phyloP scores from a whole-genome alignment of 345 rosid genomes.

The Psidium guajava region DNA sequence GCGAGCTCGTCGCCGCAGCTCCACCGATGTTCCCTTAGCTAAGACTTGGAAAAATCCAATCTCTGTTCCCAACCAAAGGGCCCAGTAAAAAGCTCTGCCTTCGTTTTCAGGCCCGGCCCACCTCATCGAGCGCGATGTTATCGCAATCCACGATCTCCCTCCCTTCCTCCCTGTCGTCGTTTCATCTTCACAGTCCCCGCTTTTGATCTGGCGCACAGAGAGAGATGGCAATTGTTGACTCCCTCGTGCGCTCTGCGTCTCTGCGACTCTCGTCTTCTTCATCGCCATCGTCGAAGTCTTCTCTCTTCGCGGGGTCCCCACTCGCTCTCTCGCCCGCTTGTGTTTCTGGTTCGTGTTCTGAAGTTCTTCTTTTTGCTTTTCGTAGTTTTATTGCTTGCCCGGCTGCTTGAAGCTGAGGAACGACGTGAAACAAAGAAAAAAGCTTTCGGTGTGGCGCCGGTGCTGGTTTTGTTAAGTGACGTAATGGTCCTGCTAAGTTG shows the following conservation, averaged over 20 bases:
- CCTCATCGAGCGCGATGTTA: neutral
- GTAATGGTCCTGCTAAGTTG: neutral
- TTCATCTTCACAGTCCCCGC: neutral
- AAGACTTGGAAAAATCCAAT: neutral
- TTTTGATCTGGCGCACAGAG: neutral
- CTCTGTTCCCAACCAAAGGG: neutral
- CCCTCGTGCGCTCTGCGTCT: conserved; percentile 4
- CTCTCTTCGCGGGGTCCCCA: conserved; percentile 21
- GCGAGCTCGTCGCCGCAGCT: too few species aligned
- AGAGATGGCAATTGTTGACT: neutral
- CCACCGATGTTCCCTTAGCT: neutral
- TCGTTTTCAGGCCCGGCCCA: neutral
- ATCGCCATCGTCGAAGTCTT: conserved; percentile 13
- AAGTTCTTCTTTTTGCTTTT: neutral
- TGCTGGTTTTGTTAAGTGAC: neutral
- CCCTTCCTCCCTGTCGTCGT: neutral
- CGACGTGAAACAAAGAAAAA: too few species aligned
- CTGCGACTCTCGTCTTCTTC: conserved; percentile 19
- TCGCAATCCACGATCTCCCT: neutral
- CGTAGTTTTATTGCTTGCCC: neutral
- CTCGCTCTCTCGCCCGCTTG: conserved; percentile 23
- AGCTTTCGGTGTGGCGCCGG: neutral
- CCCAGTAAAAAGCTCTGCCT: neutral
- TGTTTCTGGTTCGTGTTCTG: conserved; percentile 18
- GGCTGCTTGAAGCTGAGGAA: too few species aligned